Base-by-base conservation (phyloP, 169 alveolate species). In the Plasmodium relictum region DNA sequence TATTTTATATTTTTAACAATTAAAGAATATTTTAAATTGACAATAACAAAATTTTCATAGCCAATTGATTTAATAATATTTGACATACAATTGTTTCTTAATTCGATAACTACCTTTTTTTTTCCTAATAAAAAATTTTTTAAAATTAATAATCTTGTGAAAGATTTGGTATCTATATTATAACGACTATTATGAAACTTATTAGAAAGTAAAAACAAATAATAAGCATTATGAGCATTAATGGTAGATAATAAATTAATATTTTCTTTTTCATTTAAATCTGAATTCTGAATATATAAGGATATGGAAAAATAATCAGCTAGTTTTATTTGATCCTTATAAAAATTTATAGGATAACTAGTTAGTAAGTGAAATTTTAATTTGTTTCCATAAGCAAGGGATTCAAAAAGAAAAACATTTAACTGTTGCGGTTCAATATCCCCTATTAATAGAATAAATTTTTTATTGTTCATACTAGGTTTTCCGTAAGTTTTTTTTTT, bases 361-460 rank as follows among this genome's bases (percentile, higher is more conserved):
- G 91, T 83, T 68, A 83, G 41, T 16, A 83, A 62, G 31, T 83
- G 91, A 68, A 83, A 83, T 56, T 83, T 83, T 68, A 83, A 44
- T 72, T 68, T 83, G 39, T 83, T 83, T 69, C 91, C 91, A 68
- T 83, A 58, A 44, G 91, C 91, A 37, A 83, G 14, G 26, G 91
- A 83, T 72, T 68, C 91, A 48, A 68, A 83, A 54, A 94, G 83
- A 68, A 94, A 94, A 65, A 86, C 89, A 65, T 93, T 90, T 48
- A 94, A 86, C 69, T 94, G 94, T 26, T 88, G 63, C 5, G 96
- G 96, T 37, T 92, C 94, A 20, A 94, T 88, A 56, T 94, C 95
- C 0, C 96, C 96, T 61, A 94, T 88, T 26, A 94, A 83, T 26
- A 94, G 56, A 62, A 94, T 86, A 68, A 92, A 92, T 39, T 86